Base-by-base conservation (phyloP, 2,329 filamentous ascomycete genomes). In the Penicillium sclerotigenum region DNA sequence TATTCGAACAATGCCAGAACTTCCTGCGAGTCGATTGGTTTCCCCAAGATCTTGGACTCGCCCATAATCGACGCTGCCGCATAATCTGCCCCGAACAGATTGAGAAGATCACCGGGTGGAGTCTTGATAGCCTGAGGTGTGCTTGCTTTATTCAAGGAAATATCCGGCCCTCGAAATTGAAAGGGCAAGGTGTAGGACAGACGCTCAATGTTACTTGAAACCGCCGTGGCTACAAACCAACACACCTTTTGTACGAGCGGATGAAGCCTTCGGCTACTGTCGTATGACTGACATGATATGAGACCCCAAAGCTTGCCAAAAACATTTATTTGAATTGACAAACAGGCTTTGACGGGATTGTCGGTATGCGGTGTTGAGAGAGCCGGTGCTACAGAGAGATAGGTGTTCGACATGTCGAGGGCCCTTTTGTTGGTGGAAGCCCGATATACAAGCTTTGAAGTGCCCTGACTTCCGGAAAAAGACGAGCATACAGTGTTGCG, bases 241-340 rank as follows among this genome's bases (percentile, higher is more conserved):
- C 90, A 96, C 84, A 95, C 90, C 71, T 94, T 95, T 13, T 91
- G 83, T 47, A 94, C 90, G 0, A 90, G 90, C 65, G 96, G 95
- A 0, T 89, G 90, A 0, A 96, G 89, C 20, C 90, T 82, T 88
- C 91, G 91, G 14, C 89, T 89, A 54, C 82, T 64, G 0, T 89
- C 89, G 63, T 94, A 95, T 0, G 87, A 84, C 68, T 96, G 90
- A 61, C 91, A 96, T 5, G 89, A 86, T 45, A 96, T 90, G 22
- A 96, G 76, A 0, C 91, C 91, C 91, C 91, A 96, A 0, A 95
- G 75, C 65, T 95, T 89, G 62, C 83, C 81, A 66, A 95, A 96
- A 0, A 90, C 90, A 61, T 90, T 92, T 65, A 96, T 90, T 1
- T 90, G 92, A 57, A 96, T 91, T 2, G 90, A 95, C 88, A 96